Conservation (phyloP, 257 asterid species). For the Lavandula angustifolia region DNA sequence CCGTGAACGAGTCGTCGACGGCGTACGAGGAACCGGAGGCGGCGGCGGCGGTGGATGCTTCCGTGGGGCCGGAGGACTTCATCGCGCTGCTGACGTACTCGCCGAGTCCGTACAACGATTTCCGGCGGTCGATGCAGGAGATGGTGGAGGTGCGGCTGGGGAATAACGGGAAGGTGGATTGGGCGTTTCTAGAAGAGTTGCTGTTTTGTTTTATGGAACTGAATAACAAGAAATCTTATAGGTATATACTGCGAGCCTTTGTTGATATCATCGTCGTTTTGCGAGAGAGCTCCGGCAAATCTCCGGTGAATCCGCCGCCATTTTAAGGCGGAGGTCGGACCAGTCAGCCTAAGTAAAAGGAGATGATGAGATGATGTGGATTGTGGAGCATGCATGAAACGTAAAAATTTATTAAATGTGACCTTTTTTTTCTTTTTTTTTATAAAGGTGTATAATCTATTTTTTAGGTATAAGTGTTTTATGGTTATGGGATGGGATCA, state of each 20-base stretch:
- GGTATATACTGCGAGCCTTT: constrained; percentile 63
- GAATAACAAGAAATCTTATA: constrained; percentile 60
- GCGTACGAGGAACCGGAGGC: constrained; percentile 11
- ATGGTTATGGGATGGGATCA: too few species aligned
- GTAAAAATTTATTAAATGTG: too few species aligned
- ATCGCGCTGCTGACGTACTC: constrained; percentile 53
- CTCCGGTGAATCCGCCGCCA: constrained; percentile 35
- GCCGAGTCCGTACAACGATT: constrained; percentile 51
- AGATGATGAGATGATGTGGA: not conserved
- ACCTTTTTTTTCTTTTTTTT: too few species aligned
- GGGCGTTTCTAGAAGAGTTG: constrained; percentile 83
- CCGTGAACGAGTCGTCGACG: constrained; percentile 19
- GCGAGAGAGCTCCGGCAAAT: constrained; percentile 40
- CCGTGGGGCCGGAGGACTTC: constrained; percentile 41
- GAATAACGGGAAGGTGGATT: constrained; percentile 57
- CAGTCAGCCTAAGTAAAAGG: not conserved
- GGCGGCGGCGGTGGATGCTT: not conserved
- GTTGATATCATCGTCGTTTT: constrained; percentile 57
- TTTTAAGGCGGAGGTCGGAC: constrained; percentile 25
- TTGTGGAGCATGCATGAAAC: too few species aligned
- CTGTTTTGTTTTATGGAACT: constrained; percentile 66
- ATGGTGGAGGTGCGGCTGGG: constrained; percentile 56
- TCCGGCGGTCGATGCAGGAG: constrained; percentile 60
- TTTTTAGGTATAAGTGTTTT: too few species aligned
- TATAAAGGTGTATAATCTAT: too few species aligned